Base-by-base conservation (phyloP, 2,329 filamentous ascomycete genomes). In the Phoma sp. region DNA sequence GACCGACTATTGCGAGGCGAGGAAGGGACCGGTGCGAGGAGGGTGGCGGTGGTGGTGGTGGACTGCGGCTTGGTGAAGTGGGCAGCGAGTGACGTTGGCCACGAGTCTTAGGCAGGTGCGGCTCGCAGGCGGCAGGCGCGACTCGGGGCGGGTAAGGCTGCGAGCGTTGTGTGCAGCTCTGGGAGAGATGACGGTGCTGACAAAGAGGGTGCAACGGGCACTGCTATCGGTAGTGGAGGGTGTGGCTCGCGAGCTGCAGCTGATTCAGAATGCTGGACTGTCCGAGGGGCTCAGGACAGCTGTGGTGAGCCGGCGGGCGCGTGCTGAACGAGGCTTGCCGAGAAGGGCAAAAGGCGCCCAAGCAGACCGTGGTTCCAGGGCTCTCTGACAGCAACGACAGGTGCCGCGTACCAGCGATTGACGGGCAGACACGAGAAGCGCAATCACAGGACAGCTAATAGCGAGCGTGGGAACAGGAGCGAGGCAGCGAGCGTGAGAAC, bases 291-390 rank as follows among this genome's bases (percentile, higher is more conserved):
- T 57, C 60, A 42, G 52, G 36, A 60, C 60, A 55, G 60, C 49
- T 62, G 57, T 59, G 60, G 54, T 57, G 53, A 53, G 28, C 47
- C 34, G 50, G 52, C 36, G 25, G 64, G 71, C 64, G 68, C 61
- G 64, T 69, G 68, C 61, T 40, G 65, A 62, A 62, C 57, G 42
- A 66, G 63, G 65, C 71, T 68, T 71, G 66, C 61, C 65, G 60
- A 59, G 49, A 66, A 56, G 51, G 59, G 61, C 60, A 56, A 61
- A 61, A 62, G 60, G 55, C 40, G 26, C 30, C 30, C 59, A 30
- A 42, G 45, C 47, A 52, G 33, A 45, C 56, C 33, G 55, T 51
- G 57, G 54, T 45, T 58, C 47, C 53, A 58, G 42, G 53, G 48
- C 40, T 33, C 36, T 57, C 23, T 49, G 52, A 54, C 53, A 47